Base-by-base conservation (phyloP, 1,139 yeast species). In the Hanseniaspora sp. region DNA sequence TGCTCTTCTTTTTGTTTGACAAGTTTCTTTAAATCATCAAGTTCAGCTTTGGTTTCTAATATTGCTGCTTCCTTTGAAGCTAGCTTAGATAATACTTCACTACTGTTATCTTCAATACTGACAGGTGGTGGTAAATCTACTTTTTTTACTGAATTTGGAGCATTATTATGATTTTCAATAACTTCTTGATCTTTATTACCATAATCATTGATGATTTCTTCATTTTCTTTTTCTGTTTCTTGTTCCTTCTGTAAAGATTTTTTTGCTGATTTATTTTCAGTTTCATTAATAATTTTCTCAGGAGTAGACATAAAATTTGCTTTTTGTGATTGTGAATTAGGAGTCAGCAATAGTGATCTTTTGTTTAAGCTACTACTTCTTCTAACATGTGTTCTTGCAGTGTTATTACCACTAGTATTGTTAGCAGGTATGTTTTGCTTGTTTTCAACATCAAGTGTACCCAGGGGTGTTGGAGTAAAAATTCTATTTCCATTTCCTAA, bases 61-160 rank as follows among this genome's bases (percentile, higher is more conserved):
- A 67, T 52, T 46, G 65, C 67, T 13, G 63, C 57, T 48, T 67
- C 70, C 54, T 65, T 66, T 49, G 59, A 61, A 4, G 70, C 70
- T 37, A 67, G 56, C 33, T 45, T 37, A 6, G 54, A 29, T 18
- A 54, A 49, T 34, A 54, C 17, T 47, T 49, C 46, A 3, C 45
- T 51, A 31, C 54, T 46, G 23, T 43, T 35, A 30, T 52, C 54
- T 46, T 47, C 51, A 8, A 17, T 34, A 1, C 13, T 33, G 1
- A 42, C 9, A 29, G 37, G 31, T 8, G 12, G 4, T 8, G n/a
- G 37, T 15, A 45, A 15, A 8, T 13, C 5, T 8, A 30, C 35
- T 34, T 34, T 35, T 18, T 34, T 45, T 2, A 45, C 38, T 5
- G 37, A 33, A 31, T 7, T 31, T 29, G 33, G 15, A 15, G 8